Base-by-base conservation (phyloP, 1,284 basidiomycete genomes). In the Phylloporus gajari region DNA sequence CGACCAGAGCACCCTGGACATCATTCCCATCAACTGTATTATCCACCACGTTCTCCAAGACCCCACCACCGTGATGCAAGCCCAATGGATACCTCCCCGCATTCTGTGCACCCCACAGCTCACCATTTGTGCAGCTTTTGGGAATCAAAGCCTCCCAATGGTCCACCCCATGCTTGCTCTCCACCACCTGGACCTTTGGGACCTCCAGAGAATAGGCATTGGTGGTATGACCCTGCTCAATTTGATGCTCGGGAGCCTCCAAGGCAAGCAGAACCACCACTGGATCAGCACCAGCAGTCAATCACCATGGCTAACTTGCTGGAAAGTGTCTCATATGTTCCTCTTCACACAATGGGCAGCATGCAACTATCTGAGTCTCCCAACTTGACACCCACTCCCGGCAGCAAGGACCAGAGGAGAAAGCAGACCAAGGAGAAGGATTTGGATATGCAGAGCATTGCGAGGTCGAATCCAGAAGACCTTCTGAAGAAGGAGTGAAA, bases 31-130 rank as follows among this genome's bases (percentile, higher is more conserved):
- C 35, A 35, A 35, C 35, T 35, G 8, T 35, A 35, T 35, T 35
- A 79, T 30, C 51, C 76, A 0, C 75, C 82, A 2, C 74, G 79
- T 58, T 79, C 83, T 6, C 82, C 82, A 8, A 82, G 72, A 3
- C 76, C 81, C 53, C 81, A 75, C 23, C 81, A 77, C 53, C 81
- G 76, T 62, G 82, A 71, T 6, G 80, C 75, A 58, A 85, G 84
- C 62, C 87, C 88, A 19, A 86, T 83, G 65, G 83, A 89, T 59
- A 85, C 88, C 8, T 92, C 91, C 1, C 90, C 91, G 17, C 87
- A 89, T 32, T 85, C 85, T 23, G 80, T 84, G 1, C 90, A 89
- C 65, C 81, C 80, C 67, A 35, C 66, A 21, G 44, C 72, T 40
- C 70, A 76, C 38, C 73, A 81, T 60, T 25, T 81, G 0, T 72